Evolutionary conservation across 225 moss, liverwort and hornwort genomes (phyloP), one percentile per base, ranked within the genome.

Genomic region (Asterella californica): DNA sequence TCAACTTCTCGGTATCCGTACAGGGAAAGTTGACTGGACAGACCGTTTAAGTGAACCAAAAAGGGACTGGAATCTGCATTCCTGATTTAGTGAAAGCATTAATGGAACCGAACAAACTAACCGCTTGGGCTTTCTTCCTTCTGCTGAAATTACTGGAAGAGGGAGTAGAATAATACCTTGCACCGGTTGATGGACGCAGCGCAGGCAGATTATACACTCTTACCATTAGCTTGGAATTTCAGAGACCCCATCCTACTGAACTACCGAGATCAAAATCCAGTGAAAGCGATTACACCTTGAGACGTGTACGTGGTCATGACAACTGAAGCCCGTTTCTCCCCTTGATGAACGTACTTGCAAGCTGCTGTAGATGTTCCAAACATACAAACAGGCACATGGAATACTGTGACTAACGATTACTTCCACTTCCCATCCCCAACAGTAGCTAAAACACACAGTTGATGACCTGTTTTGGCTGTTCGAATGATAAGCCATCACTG

Each of bases 401-500:
- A 67, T 34, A 17, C 36, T 6, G 42, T 42, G 7, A 42, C 42
- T 42, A 42, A 42, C 7, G 42, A 42, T 36, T 32, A n/a, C 18
- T 67, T 67, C 67, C 67, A 67, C 65, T 67, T 34, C 67, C 67
- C 21, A 29, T 24, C 14, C 42, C 42, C 10, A 34, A 70, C 70
- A 70, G 70, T 42, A 12, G 70, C 70, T 70, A 6, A 21, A 24
- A 21, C 4, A 25, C 45, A 42, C 45, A 70, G 10, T 34, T 9
- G 45, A 70, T 70, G 70, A 70, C 70, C 70, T 70, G 70, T 70
- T 45, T 70, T 36, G 70, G 12, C 45, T 53, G 24, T 53, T 37
- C 19, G 30, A 75, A 75, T 54, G 0, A 33, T 67, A 67, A 36
- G 34, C 34, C 33, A 18, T 33, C 30, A 17, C 67, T 67, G 15